Evolutionary conservation across 805 yeast genomes (phyloP).

Genomic region (Schwanniomyces polymorphus): DNA sequence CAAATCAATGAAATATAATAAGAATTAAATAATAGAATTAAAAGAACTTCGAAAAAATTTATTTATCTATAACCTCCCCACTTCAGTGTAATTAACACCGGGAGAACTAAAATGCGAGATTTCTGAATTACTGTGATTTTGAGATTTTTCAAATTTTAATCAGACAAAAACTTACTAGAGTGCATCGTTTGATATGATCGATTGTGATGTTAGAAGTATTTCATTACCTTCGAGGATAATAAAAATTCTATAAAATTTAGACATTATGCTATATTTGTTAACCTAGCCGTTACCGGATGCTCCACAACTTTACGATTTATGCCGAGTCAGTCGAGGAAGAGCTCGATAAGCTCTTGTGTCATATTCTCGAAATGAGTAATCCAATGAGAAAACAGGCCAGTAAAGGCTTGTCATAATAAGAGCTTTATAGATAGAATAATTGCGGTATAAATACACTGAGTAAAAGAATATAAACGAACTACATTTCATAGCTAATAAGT

Average conservation of each 20-base stretch:
- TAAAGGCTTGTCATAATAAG: no score
- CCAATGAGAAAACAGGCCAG: no score
- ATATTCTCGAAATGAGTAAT: background rate
- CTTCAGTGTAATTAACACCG: background rate
- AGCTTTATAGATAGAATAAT: no score
- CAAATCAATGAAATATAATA: background rate
- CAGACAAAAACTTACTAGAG: background rate
- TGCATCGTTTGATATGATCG: no score
- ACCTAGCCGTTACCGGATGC: background rate
- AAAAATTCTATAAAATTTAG: background rate
- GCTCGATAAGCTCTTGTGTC: background rate
- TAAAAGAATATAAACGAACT: no score
- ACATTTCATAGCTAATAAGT: no score
- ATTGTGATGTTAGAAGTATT: no score
- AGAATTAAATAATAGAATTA: background rate
- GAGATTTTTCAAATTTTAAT: background rate
- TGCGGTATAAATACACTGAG: no score
- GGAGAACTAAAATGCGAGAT: background rate
- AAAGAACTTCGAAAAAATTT: background rate
- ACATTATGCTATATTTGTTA: background rate
- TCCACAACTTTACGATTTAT: background rate
- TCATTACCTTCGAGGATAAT: no score
- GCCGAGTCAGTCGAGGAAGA: background rate
- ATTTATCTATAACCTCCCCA: background rate
- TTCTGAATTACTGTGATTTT: background rate